Evolutionary conservation across 1,284 basidiomycete species (phyloP), one percentile per base, ranked within the genome.

Genomic region (Microbotryum lychnidis-dioicae): DNA sequence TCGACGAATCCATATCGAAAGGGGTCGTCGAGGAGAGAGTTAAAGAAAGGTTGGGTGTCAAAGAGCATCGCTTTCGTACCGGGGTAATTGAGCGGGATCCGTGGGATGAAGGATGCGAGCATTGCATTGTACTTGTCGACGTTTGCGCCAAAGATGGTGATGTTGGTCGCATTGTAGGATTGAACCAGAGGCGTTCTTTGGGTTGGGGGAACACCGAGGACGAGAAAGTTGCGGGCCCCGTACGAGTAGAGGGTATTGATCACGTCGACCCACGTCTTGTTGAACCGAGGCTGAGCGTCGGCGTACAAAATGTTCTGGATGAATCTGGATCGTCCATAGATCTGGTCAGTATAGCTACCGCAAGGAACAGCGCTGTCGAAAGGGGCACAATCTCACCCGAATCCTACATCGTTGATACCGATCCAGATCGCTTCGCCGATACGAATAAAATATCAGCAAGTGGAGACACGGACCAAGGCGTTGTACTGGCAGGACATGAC

Each of bases 351-450:
- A 31, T 10, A 25, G n/a, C 23, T 14, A 25, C 23, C 6, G 10
- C 7, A n/a, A n/a, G 47, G n/a, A 48, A 12, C 37, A 16, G 16
- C 9, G 37, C 37, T 42, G 12, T 42, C 37, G 37, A 16, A 5
- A 14, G 5, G 37, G 37, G 29, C 29, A 42, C 29, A 42, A 10
- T 42, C 37, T 42, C 37, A 42, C 25, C 29, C 53, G 14, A 10
- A 21, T 31, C 58, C 64, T 20, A 63, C 25, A 50, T 66, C 64
- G 54, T 66, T 66, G 52, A 66, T 66, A 6, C 64, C 61, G 47
- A 62, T 52, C 61, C 61, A 66, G 6, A 63, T 18, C 0, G 64
- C 57, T 62, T 45, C 3, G 21, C 18, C 4, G 27, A 27, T 27
- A 4, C 27, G 31, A 46, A 47, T 8, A 1, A 8, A 23, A 23